phyloP scores from a whole-genome alignment of 768 basidiomycete species.

The Mycena olivaceomarginata region DNA sequence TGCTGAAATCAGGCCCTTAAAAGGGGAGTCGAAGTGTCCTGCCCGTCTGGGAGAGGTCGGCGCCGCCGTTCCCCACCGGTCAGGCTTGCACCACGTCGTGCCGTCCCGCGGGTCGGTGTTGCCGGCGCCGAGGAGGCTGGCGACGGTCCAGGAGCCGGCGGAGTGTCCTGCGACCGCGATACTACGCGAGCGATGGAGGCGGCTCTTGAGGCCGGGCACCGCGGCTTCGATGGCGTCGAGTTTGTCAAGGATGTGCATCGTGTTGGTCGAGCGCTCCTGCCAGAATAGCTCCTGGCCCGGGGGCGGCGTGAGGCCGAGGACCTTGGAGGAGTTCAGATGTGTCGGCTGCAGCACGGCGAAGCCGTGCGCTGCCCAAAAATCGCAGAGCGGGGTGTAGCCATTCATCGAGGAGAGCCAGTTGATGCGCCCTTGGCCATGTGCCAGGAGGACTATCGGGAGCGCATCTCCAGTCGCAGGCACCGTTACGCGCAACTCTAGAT shows the following conservation, averaged over 20 bases:
- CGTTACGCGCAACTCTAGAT: not conserved
- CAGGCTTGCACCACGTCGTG: not conserved
- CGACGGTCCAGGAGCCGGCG: no score
- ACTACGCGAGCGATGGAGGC: not conserved
- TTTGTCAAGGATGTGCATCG: not conserved
- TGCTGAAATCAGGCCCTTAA: not conserved
- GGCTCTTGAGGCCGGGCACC: not conserved
- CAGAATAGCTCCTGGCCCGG: not conserved
- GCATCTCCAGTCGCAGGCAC: not conserved
- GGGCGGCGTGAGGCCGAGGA: not conserved
- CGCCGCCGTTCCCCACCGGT: not conserved
- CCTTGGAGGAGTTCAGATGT: not conserved
- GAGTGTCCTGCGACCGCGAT: not conserved
- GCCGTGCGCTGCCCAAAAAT: not conserved
- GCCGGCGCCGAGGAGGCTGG: not conserved
- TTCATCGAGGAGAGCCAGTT: not conserved
- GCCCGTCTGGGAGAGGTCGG: no score
- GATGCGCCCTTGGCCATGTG: not conserved
- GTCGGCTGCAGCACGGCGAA: conserved; percentile 2
- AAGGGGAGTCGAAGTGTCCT: not conserved
- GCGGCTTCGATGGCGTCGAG: not conserved
- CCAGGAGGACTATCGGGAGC: not conserved
- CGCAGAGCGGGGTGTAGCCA: not conserved
- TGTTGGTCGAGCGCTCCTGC: no score
- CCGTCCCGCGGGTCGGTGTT: not conserved